A percentile compares a stretch with the other conserved stretches of the same genome.
Conservation (phyloP, 192 early-diverging fungal species). For the Gaertneriomyces sp. region DNA sequence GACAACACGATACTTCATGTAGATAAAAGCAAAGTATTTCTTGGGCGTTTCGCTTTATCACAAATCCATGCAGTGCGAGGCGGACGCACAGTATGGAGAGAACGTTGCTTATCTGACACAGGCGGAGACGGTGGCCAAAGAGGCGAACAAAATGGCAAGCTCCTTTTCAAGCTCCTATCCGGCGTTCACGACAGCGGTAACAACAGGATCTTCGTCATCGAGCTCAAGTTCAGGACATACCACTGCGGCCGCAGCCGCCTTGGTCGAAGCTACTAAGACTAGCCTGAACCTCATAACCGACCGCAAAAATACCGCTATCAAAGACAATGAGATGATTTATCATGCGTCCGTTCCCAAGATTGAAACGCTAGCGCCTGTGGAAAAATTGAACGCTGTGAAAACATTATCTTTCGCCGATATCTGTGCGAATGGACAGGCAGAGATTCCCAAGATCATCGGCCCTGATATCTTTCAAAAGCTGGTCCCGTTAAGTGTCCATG, state of each 20-base stretch:
- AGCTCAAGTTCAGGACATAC: conserved; percentile 24
- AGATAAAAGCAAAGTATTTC: conserved; percentile 90
- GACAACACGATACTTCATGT: background rate
- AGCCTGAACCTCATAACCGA: conserved; percentile 66
- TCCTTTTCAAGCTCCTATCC: conserved; percentile 61
- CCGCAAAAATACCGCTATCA: conserved; percentile 60
- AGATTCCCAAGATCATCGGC: conserved; percentile 83
- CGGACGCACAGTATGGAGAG: conserved; percentile 81
- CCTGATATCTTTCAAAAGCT: conserved; percentile 83
- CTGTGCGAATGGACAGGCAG: conserved; percentile 58
- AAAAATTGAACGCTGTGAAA: conserved; percentile 83
- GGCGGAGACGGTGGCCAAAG: conserved; percentile 81
- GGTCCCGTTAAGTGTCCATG: conserved; percentile 91
- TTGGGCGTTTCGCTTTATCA: conserved; percentile 84
- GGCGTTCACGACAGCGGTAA: conserved; percentile 50
- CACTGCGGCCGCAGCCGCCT: conserved; percentile 60
- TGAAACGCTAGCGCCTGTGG: conserved; percentile 73
- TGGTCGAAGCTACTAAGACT: conserved; percentile 72
- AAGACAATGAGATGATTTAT: conserved; percentile 97
- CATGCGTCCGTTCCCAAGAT: conserved; percentile 79
- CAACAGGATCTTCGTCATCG: conserved; percentile 30
- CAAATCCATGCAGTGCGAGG: conserved; percentile 69
- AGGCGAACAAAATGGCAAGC: conserved; percentile 74
- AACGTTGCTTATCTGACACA: conserved; percentile 70
- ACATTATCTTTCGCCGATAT: conserved; percentile 73